phyloP scores from a whole-genome alignment of 1,284 basidiomycete species.

The Leccinum holopus region DNA sequence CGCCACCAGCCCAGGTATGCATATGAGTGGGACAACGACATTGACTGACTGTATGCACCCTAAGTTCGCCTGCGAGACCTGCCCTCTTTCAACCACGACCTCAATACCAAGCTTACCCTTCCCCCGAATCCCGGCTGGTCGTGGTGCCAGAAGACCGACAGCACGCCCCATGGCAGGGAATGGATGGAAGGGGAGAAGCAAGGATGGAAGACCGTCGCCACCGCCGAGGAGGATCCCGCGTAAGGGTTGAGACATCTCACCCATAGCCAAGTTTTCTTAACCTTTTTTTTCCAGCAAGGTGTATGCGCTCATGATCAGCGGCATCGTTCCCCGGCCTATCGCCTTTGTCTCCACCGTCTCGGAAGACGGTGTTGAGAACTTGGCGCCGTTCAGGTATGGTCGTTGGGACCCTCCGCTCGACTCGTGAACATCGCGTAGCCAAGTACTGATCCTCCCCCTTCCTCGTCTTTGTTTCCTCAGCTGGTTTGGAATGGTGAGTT shows the following conservation, averaged over 20 bases:
- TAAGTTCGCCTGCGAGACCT: constrained; percentile 23
- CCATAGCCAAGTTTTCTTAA: too few relatives aligned
- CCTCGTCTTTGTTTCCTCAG: too few relatives aligned
- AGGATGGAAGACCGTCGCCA: constrained; percentile 61
- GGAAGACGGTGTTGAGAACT: too few relatives aligned
- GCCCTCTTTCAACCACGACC: constrained; percentile 15
- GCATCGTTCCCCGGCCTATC: too few relatives aligned
- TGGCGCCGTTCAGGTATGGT: neutral
- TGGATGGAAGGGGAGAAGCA: constrained; percentile 52
- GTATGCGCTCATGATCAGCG: too few relatives aligned
- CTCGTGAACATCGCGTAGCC: neutral
- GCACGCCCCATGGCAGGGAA: constrained; percentile 45
- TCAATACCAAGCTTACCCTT: constrained; percentile 28
- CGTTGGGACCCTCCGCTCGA: neutral
- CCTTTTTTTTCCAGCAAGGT: too few relatives aligned
- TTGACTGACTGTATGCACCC: neutral
- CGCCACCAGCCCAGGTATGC: constrained; percentile 3
- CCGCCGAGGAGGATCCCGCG: constrained; percentile 46
- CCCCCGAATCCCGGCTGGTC: constrained; percentile 58
- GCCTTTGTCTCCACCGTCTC: too few relatives aligned
- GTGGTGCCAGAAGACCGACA: constrained; percentile 51
- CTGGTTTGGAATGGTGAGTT: too few relatives aligned
- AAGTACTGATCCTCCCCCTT: too few relatives aligned
- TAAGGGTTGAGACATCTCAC: constrained; percentile 19
- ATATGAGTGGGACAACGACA: neutral